Evolutionary conservation across 2,329 filamentous ascomycete species (phyloP), one percentile per base, ranked within the genome.

Genomic region (Rhynchosporium graminicola): DNA sequence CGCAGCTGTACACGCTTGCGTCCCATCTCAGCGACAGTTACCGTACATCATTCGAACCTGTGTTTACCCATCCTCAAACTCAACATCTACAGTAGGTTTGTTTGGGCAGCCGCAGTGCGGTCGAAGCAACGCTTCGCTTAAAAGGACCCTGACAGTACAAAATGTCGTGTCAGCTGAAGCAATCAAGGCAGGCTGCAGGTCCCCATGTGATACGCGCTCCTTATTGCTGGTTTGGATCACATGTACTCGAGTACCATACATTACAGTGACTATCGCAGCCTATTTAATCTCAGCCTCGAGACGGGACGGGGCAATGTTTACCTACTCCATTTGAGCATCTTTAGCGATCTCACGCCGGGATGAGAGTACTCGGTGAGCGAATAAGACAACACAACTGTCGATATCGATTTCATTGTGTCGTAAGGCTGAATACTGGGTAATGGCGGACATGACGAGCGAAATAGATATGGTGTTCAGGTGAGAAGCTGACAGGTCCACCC

Each of bases 401-500:
- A 28, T 12, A 6, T 36, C 29, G 15, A 28, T 12, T 13, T 36
- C 29, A 29, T 42, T 10, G 50, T n/a, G 31, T 33, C 42, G 43
- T 47, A 50, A n/a, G 56, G 58, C 58, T 60, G 58, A 60, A 36
- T 40, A 4, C 4, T 10, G 26, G 46, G 5, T 12, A 26, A 15
- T 26, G 43, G 4, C 38, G 59, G 15, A 26, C 31, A 12, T 7
- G 15, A 45, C 20, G 36, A 54, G 38, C 46, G 46, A 57, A 52
- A 6, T 36, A 10, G 33, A 36, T 52, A 47, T 45, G 55, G 42
- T 47, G 61, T 56, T 62, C 56, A 62, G 56, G 56, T 62, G 55
- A 62, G 61, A 62, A 62, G 60, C 60, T 62, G 60, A 62, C 36
- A 33, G 33, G 38, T 33, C 50, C 50, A 31, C 36, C 50, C 15